Evolutionary conservation across 2,329 filamentous ascomycete genomes (phyloP).

Genomic region (Colletotrichum sojae): DNA sequence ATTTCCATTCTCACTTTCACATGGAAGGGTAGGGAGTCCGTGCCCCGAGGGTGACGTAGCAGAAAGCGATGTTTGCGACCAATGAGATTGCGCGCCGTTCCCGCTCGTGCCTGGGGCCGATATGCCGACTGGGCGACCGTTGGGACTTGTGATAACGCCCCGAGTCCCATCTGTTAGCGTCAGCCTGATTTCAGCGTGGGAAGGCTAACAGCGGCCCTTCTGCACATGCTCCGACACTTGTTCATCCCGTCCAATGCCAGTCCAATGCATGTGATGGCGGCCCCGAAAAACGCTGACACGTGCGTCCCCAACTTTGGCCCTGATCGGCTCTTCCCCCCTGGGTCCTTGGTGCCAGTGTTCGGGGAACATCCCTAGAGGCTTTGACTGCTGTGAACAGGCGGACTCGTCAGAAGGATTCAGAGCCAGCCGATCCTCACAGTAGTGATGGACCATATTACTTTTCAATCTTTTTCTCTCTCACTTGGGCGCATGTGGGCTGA

Average conservation of each 20-base stretch:
- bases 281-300: slow-evolving; percentile 37
- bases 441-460: too few relatives aligned
- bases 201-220: background rate
- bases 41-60: slow-evolving; percentile 33
- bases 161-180: too few relatives aligned
- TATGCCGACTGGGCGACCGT: slow-evolving; percentile 36
- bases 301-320: slow-evolving; percentile 38
- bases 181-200: accelerated
- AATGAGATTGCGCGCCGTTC: slow-evolving; percentile 10
- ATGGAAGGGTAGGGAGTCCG: slow-evolving; percentile 31
- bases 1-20: slow-evolving; percentile 21
- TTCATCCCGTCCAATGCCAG: slow-evolving; percentile 33
- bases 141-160: background rate
- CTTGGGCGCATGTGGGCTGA: too few relatives aligned
- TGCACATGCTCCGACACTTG: slow-evolving; percentile 20
- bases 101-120: slow-evolving; percentile 40
- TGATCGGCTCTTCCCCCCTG: slow-evolving; percentile 22
- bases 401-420: too few relatives aligned
- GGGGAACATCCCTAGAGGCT: background rate
- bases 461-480: too few relatives aligned
- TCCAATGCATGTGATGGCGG: slow-evolving; percentile 41
- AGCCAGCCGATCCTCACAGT: too few relatives aligned
- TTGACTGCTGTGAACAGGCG: too few relatives aligned
- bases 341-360: background rate
- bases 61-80: background rate